Conservation (phyloP, 768 basidiomycete genomes). For the Gymnopilus dilepis region DNA sequence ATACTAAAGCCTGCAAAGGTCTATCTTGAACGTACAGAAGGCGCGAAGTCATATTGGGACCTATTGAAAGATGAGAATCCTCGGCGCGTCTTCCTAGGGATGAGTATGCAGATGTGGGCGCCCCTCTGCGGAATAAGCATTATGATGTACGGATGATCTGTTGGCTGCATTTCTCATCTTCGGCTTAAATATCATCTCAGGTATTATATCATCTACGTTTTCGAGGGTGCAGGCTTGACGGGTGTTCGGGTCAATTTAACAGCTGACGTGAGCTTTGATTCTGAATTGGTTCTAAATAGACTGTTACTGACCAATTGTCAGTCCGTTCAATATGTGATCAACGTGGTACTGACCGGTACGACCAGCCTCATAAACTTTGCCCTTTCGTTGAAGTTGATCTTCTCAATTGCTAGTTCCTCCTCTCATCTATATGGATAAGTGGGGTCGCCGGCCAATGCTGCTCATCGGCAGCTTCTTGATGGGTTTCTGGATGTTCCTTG, state of each 20-base stretch:
- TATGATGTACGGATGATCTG: constrained; percentile 69
- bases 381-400: too few species aligned
- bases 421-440: constrained; percentile 72
- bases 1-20: too few species aligned
- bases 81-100: constrained; percentile 73
- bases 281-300: neutral
- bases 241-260: constrained; percentile 75
- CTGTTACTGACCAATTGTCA: constrained; percentile 36
- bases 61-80: constrained; percentile 68
- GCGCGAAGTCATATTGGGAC: constrained; percentile 73
- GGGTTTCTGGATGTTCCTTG: constrained; percentile 80
- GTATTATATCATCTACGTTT: constrained; percentile 74
- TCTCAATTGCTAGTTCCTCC: constrained; percentile 39
- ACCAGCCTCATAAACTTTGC: too few species aligned
- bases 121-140: constrained; percentile 83
- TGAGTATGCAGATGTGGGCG: constrained; percentile 78
- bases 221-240: constrained; percentile 76
- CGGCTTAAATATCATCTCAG: too few species aligned
- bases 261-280: constrained; percentile 46
- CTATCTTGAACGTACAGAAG: constrained; percentile 69
- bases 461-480: constrained; percentile 67
- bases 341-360: constrained; percentile 48
- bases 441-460: constrained; percentile 83
- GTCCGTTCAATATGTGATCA: constrained; percentile 69
- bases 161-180: too few species aligned